phyloP scores from a whole-genome alignment of 768 basidiomycete species.

The Lactarius evosmus region DNA sequence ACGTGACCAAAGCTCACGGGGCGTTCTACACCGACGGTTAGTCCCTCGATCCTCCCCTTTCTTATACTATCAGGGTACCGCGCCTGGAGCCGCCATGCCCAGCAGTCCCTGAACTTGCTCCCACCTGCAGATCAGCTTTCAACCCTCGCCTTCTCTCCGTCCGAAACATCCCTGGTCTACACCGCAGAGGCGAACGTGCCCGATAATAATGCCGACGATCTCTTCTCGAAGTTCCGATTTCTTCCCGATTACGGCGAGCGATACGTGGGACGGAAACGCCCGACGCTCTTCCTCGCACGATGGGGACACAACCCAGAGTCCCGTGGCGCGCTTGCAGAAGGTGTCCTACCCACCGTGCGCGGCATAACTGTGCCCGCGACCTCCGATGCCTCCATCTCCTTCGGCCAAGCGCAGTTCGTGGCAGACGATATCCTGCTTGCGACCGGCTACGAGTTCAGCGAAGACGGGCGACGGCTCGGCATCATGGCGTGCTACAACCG shows the following conservation, averaged over 20 bases:
- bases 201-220: constrained; percentile 16
- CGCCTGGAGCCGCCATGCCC: background rate
- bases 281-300: constrained; percentile 19
- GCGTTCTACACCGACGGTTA: constrained; percentile 33
- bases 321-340: background rate
- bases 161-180: constrained; percentile 26
- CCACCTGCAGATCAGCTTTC: constrained; percentile 19
- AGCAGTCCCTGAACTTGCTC: background rate
- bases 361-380: constrained; percentile 5
- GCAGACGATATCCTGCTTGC: constrained; percentile 29
- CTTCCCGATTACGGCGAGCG: constrained; percentile 26
- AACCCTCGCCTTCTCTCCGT: constrained; percentile 25
- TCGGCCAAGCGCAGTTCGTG: constrained; percentile 26
- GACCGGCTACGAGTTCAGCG: constrained; percentile 31
- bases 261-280: constrained; percentile 21
- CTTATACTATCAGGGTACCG: background rate
- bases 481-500: constrained; percentile 36
- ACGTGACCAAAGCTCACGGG: constrained; percentile 30
- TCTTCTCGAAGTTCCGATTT: constrained; percentile 23
- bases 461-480: constrained; percentile 34
- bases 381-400: constrained; percentile 3
- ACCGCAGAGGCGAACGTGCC: constrained; percentile 26
- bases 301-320: constrained; percentile 9
- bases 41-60: background rate
- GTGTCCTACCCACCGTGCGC: background rate